These are phyloP conservation scores for Daldinia decipiens DNA, from an alignment of 495 filamentous ascomycete genomes.

Conservation along the genomic window DNA sequence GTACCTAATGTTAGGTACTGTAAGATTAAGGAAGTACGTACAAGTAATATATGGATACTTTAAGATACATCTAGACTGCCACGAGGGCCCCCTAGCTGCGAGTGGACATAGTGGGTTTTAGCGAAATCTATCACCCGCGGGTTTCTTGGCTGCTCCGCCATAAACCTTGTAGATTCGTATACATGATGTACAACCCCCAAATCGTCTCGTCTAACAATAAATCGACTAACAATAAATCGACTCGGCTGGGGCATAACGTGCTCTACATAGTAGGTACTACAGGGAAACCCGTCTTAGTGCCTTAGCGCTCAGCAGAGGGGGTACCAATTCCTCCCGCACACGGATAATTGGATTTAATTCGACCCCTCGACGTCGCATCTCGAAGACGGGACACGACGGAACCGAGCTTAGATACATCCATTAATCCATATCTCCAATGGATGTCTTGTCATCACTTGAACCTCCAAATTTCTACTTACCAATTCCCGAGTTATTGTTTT, in stretches of 20 bases:
- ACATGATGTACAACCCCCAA: slow-evolving; percentile 6
- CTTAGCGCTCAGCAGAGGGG: slow-evolving; percentile 40
- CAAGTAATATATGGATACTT: slow-evolving; percentile 3
- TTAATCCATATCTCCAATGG: slow-evolving; percentile 3
- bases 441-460: slow-evolving; percentile 14
- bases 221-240: slow-evolving; percentile 3
- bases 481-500: slow-evolving; percentile 4
- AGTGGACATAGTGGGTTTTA: neutral
- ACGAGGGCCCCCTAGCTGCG: neutral
- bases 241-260: neutral
- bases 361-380: slow-evolving; percentile 41
- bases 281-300: slow-evolving; percentile 17
- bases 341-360: slow-evolving; percentile 37
- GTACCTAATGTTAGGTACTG: too few relatives aligned
- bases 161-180: neutral
- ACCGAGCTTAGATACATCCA: slow-evolving; percentile 9
- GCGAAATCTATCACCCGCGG: neutral
- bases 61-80: neutral
- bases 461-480: slow-evolving; percentile 4
- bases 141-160: neutral
- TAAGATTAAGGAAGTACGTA: too few relatives aligned
- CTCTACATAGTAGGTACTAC: too few relatives aligned
- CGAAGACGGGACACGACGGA: slow-evolving; percentile 11
- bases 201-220: neutral
- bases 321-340: slow-evolving; percentile 34